A percentile compares a stretch with the other conserved stretches of the same genome.
phyloP scores from a whole-genome alignment of 2,329 filamentous ascomycete species.

The Ophidiomyces ophidiicola region DNA sequence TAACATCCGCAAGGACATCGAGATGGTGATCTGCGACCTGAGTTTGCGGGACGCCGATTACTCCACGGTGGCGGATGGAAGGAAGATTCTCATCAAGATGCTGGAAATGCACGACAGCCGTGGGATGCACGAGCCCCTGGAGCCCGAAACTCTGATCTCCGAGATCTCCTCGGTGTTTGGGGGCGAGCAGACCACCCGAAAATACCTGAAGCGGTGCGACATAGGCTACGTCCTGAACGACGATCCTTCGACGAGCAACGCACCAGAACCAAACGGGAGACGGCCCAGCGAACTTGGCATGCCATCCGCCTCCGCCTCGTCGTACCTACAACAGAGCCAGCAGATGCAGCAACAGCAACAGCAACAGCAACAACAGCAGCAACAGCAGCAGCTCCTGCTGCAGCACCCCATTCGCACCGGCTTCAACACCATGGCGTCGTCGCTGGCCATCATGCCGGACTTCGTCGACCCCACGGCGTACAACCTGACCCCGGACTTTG shows the following conservation, averaged over 20 bases:
- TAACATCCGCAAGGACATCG: slow-evolving; percentile 18
- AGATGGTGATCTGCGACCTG: slow-evolving; percentile 21
- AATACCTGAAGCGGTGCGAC: slow-evolving; percentile 20
- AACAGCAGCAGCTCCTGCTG: background rate
- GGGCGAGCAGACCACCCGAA: slow-evolving; percentile 20
- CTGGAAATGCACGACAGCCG: slow-evolving; percentile 19
- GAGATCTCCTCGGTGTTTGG: slow-evolving; percentile 21
- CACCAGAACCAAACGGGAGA: no score
- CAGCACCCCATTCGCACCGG: background rate
- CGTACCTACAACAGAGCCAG: background rate
- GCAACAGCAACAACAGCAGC: background rate
- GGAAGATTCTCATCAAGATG: slow-evolving; percentile 20
- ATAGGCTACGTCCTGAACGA: slow-evolving; percentile 15
- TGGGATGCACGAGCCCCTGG: slow-evolving; percentile 15
- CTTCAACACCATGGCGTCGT: background rate
- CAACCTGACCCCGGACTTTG: background rate
- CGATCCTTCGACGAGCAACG: slow-evolving; percentile 6
- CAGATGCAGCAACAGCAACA: background rate
- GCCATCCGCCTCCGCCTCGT: no score
- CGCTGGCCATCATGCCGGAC: background rate
- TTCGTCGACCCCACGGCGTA: background rate
- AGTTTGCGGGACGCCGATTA: slow-evolving; percentile 15
- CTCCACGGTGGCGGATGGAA: slow-evolving; percentile 17
- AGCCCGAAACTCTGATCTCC: slow-evolving; percentile 17
- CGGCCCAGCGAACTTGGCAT: no score